These are phyloP conservation scores for Amoeboradix gromovi DNA, from an alignment of 371 early-diverging fungal species.

Conservation along the genomic window DNA sequence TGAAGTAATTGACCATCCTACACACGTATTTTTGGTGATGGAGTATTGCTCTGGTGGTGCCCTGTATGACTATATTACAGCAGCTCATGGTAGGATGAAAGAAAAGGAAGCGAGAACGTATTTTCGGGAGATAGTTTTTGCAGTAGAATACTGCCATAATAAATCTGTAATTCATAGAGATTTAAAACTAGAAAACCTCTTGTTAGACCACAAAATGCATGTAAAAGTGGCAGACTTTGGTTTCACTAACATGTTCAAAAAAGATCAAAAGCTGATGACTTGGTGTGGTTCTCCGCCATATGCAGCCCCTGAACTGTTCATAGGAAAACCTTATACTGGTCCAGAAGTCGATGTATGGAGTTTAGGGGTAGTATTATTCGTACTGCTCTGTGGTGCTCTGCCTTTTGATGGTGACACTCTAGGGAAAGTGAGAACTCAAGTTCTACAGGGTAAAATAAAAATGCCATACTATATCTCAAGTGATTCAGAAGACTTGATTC, in stretches of 20 bases:
- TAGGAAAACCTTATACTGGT: conserved; percentile 19
- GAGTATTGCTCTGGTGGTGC: conserved; percentile 40
- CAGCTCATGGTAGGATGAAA: conserved; percentile 15
- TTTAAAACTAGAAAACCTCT: conserved; percentile 54
- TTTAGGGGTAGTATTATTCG: conserved; percentile 49
- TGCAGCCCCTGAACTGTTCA: conserved; percentile 30
- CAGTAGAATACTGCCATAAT: conserved; percentile 40
- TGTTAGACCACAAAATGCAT: conserved; percentile 34
- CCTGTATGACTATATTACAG: conserved; percentile 27
- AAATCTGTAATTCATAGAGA: conserved; percentile 50
- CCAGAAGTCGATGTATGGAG: conserved; percentile 56
- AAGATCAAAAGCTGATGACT: conserved; percentile 31
- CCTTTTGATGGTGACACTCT: conserved; percentile 62
- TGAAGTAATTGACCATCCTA: conserved; percentile 34
- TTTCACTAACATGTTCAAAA: conserved; percentile 34
- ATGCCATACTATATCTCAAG: conserved; percentile 38
- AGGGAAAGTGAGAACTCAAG: conserved; percentile 30
- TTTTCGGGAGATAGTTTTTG: conserved; percentile 39
- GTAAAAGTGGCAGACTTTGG: conserved; percentile 68
- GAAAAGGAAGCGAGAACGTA: conserved; percentile 27
- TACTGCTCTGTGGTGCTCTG: conserved; percentile 34
- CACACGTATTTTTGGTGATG: conserved; percentile 36
- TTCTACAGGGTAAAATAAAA: conserved; percentile 21
- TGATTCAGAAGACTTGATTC: conserved; percentile 18
- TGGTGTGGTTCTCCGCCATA: conserved; percentile 57